Evolutionary conservation across 2,329 filamentous ascomycete genomes (phyloP).

Genomic region (Coniochaeta sp.): DNA sequence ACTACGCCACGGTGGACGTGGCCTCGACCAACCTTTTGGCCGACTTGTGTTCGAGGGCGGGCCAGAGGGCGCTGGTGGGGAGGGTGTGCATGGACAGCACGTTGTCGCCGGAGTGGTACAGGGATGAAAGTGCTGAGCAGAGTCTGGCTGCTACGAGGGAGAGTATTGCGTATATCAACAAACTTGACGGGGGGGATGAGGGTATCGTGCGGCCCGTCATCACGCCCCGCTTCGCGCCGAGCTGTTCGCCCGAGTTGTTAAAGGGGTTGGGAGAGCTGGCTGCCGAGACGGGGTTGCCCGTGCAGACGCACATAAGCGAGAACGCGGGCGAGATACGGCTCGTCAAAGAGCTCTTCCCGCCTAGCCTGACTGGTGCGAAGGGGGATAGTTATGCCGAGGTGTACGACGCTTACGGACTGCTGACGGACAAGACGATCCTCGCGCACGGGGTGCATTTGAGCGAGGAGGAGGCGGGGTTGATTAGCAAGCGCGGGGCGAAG

Average conservation of each 20-base stretch:
- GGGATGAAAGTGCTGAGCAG: conserved; percentile 58
- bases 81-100: conserved; percentile 83
- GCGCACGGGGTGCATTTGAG: conserved; percentile 78
- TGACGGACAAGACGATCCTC: conserved; percentile 69
- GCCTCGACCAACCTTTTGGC: conserved; percentile 86
- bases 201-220: conserved; percentile 68
- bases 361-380: conserved; percentile 22
- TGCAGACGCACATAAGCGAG: conserved; percentile 89
- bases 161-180: conserved; percentile 58
- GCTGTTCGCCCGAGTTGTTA: conserved; percentile 56
- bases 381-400: conserved; percentile 61
- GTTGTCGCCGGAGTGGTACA: conserved; percentile 69
- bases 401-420: conserved; percentile 66
- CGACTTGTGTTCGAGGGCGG: conserved; percentile 68
- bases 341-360: conserved; percentile 63
- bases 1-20: conserved; percentile 87
- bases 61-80: conserved; percentile 86
- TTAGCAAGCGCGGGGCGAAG: conserved; percentile 55
- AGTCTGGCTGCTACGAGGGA: conserved; percentile 49
- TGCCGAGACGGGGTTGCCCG: conserved; percentile 52
- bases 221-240: conserved; percentile 64
- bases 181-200: conserved; percentile 55
- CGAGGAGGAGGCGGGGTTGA: conserved; percentile 56
- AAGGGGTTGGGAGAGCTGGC: conserved; percentile 57
- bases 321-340: conserved; percentile 68